Percentiles rank a stretch among this genome's conserved stretches.
Conservation (phyloP, 805 yeast species). For the Yarrowia divulgata region DNA sequence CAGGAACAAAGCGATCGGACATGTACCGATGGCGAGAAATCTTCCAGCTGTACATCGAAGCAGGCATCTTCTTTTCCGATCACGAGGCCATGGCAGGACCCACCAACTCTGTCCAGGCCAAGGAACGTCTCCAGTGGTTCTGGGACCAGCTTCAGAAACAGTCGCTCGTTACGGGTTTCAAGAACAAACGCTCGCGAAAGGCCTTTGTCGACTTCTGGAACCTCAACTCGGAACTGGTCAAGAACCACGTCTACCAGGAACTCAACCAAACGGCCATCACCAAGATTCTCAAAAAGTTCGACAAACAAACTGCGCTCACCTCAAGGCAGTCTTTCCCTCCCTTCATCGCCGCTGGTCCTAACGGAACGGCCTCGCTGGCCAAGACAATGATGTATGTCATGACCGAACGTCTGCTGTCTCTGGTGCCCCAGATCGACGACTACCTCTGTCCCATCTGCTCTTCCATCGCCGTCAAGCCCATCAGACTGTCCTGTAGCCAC, state of each 20-base stretch:
- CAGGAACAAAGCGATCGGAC: conserved; percentile 58
- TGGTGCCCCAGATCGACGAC: conserved; percentile 78
- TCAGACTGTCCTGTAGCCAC: conserved; percentile 68
- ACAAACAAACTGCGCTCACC: conserved; percentile 68
- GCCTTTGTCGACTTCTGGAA: conserved; percentile 61
- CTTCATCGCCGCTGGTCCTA: conserved; percentile 54
- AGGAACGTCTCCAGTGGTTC: conserved; percentile 55
- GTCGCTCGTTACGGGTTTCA: conserved; percentile 54
- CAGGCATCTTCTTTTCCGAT: conserved; percentile 66
- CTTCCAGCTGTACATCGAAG: conserved; percentile 68
- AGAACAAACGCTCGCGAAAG: conserved; percentile 54
- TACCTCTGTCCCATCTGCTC: conserved; percentile 77
- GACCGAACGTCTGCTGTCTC: conserved; percentile 60
- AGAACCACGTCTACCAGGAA: conserved; percentile 65
- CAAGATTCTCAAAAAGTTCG: conserved; percentile 77
- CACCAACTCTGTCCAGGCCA: conserved; percentile 57
- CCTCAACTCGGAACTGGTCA: conserved; percentile 62
- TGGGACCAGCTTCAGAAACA: conserved; percentile 53
- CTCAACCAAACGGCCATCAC: conserved; percentile 68
- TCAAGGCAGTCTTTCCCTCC: conserved; percentile 55
- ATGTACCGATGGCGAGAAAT: conserved; percentile 74
- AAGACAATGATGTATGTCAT: conserved; percentile 60
- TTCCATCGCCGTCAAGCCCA: conserved; percentile 74
- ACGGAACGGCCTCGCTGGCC: conserved; percentile 59
- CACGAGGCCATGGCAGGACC: conserved; percentile 58